Percentiles rank a stretch among this genome's conserved stretches.
Conservation (phyloP, 805 yeast genomes). For the Monosporozyma servazzii region DNA sequence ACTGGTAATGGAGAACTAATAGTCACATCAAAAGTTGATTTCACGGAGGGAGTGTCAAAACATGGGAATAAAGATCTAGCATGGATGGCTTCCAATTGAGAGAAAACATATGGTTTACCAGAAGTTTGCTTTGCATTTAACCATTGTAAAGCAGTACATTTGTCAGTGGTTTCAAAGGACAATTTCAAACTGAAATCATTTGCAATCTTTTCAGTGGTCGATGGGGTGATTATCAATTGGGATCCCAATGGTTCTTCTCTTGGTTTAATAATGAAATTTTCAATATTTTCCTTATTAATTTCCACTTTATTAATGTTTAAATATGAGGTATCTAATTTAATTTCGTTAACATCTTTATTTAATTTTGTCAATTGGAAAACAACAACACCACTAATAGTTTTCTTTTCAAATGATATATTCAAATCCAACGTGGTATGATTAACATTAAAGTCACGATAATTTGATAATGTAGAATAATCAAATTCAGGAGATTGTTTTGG, state of each 20-base stretch:
- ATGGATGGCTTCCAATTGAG: conserved; percentile 88
- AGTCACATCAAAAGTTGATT: conserved; percentile 50
- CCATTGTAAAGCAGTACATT: conserved; percentile 84
- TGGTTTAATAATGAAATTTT: conserved; percentile 28
- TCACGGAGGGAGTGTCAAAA: conserved; percentile 83
- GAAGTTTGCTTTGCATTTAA: conserved; percentile 64
- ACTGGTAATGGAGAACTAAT: conserved; percentile 60
- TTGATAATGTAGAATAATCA: conserved; percentile 76
- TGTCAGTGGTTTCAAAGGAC: conserved; percentile 57
- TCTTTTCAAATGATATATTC: conserved; percentile 45
- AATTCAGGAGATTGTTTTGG: conserved; percentile 37
- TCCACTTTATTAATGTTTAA: conserved; percentile 39
- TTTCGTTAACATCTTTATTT: conserved; percentile 20
- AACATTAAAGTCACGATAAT: conserved; percentile 47
- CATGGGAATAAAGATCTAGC: conserved; percentile 83
- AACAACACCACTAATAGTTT: conserved; percentile 48
- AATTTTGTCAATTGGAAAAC: conserved; percentile 34
- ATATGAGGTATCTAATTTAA: conserved; percentile 58
- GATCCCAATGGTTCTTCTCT: conserved; percentile 53
- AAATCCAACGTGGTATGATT: conserved; percentile 44
- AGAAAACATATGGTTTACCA: conserved; percentile 61
- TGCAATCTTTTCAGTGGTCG: not conserved
- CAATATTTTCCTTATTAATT: conserved; percentile 34
- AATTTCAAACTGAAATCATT: conserved; percentile 30
- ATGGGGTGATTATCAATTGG: conserved; percentile 33